Evolutionary conservation across 441 rosid species (phyloP).

Genomic region (Populus hybrid): DNA sequence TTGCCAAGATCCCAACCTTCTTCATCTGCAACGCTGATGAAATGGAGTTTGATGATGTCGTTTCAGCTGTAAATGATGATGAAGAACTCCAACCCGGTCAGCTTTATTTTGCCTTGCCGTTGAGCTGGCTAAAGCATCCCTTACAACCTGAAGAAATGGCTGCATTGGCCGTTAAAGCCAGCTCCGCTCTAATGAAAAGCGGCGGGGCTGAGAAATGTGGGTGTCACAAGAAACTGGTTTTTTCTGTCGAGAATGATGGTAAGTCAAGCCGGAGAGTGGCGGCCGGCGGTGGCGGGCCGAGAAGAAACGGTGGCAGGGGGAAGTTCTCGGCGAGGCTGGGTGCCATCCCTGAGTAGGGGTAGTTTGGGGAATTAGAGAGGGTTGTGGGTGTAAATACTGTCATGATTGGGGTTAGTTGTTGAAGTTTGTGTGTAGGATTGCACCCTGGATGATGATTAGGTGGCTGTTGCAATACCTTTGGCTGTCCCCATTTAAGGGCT

Average conservation of each 20-base stretch:
- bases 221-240: slow-evolving; percentile 32
- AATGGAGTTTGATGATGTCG: slow-evolving; percentile 81
- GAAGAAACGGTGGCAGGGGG: slow-evolving; percentile 40
- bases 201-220: slow-evolving; percentile 34
- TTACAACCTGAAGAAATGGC: slow-evolving; percentile 81
- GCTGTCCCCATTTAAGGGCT: slow-evolving; percentile 26
- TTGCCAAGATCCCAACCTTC: slow-evolving; percentile 50
- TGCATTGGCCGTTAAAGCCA: slow-evolving; percentile 90
- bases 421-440: neutral
- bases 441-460: slow-evolving; percentile 12
- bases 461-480: slow-evolving; percentile 9
- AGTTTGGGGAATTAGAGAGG: slow-evolving; percentile 22
- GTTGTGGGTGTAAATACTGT: slow-evolving; percentile 36
- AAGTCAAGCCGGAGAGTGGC: slow-evolving; percentile 20
- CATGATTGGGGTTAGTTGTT: slow-evolving; percentile 21
- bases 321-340: slow-evolving; percentile 50
- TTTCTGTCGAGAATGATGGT: slow-evolving; percentile 23
- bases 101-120: slow-evolving; percentile 74
- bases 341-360: slow-evolving; percentile 69
- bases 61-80: slow-evolving; percentile 50
- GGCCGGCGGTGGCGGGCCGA: slow-evolving; percentile 15
- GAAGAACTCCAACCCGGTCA: slow-evolving; percentile 77
- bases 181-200: slow-evolving; percentile 64
- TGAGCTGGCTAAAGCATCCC: slow-evolving; percentile 51
- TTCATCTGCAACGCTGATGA: slow-evolving; percentile 88